These are phyloP conservation scores for Dactylorhiza incarnata DNA, from an alignment of 106 monocot species.

Conservation along the genomic window DNA sequence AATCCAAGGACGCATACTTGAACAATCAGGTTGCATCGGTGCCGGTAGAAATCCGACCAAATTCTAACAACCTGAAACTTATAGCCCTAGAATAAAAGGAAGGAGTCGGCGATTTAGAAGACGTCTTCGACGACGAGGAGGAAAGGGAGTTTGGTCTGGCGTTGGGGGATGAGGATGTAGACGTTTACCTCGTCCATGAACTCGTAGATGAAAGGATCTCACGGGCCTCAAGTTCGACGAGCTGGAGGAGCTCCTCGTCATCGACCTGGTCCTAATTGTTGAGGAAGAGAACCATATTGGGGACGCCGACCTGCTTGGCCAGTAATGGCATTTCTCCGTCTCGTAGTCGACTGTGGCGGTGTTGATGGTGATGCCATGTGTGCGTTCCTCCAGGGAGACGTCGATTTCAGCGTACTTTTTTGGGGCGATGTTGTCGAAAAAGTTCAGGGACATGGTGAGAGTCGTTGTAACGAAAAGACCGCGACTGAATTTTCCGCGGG, in stretches of 20 bases:
- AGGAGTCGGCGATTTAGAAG: conserved; percentile 95
- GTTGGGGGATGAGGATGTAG: conserved; percentile 88
- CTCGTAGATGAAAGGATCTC: conserved; percentile 74
- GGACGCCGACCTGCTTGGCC: conserved; percentile 77
- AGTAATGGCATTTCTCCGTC: conserved; percentile 59
- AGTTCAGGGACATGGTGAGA: conserved; percentile 51
- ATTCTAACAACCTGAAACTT: too few relatives aligned
- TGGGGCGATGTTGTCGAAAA: conserved; percentile 27
- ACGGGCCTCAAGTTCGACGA: conserved; percentile 80
- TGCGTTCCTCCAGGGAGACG: conserved; percentile 70
- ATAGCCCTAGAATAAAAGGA: too few relatives aligned
- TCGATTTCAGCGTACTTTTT: conserved; percentile 83
- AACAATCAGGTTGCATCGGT: too few relatives aligned
- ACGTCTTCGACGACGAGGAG: conserved; percentile 86
- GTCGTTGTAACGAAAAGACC: conserved; percentile 46
- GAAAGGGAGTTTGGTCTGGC: conserved; percentile 87
- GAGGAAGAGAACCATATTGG: conserved; percentile 84
- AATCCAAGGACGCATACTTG: too few relatives aligned
- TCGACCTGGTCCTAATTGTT: conserved; percentile 93
- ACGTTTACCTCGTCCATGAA: conserved; percentile 85
- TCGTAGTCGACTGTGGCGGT: conserved; percentile 82
- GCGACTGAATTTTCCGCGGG: conserved; percentile 16
- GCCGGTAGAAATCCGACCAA: too few relatives aligned
- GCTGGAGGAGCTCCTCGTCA: conserved; percentile 75
- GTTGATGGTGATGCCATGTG: conserved; percentile 77